Base-by-base conservation (phyloP, 139 green algal species). In the Gonium pectorale region DNA sequence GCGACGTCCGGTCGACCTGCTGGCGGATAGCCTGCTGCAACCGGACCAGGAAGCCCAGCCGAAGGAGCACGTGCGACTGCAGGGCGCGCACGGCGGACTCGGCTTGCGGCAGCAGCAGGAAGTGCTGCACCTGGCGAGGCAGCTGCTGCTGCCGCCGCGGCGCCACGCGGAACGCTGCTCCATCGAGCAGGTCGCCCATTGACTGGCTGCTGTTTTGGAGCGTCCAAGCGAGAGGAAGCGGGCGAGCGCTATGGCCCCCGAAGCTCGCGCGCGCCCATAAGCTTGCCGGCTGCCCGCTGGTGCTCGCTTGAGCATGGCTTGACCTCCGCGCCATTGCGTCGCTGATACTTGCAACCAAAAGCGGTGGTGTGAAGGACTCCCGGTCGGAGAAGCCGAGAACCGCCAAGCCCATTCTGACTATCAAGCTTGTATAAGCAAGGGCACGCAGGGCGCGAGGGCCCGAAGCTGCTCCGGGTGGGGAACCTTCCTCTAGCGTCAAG, bases 101-200 rank as follows among this genome's bases (percentile, higher is more conserved):
- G 15, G 73, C 37, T 40, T 40, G 73, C 2, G 73, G 71, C 37
- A 80, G 44, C 29, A 44, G 43, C 7, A 82, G 40, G 56, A 82
- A 82, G 38, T 69, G 59, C 59, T 82, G 56, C 11, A 82, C 59
- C 33, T 67, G 41, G 1, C 43, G 41, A 4, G 75, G 75, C 2
- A 83, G 29, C 43, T 83, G 60, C n/a, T 62, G 60, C 40, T 82
- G 74, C 19, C 74, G 74, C 7, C 74, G 74, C 9, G 74, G 74
- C 31, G 56, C 56, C 15, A 82, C 74, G 9, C 56, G 56, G 43
- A 82, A 82, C n/a, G 27, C 60, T 19, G 71, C 49, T 35, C 52
- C 71, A 3, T 80, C 33, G 13, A 80, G 52, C 13, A 29, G 46
- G 31, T 37, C 33, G 31, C 24, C 29, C 13, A 67, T 3, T 6